A percentile compares a stretch with the other conserved stretches of the same genome.
These are phyloP conservation scores for Speleostelium caveatum DNA, from an alignment of 78 protist species.

Conservation along the genomic window DNA sequence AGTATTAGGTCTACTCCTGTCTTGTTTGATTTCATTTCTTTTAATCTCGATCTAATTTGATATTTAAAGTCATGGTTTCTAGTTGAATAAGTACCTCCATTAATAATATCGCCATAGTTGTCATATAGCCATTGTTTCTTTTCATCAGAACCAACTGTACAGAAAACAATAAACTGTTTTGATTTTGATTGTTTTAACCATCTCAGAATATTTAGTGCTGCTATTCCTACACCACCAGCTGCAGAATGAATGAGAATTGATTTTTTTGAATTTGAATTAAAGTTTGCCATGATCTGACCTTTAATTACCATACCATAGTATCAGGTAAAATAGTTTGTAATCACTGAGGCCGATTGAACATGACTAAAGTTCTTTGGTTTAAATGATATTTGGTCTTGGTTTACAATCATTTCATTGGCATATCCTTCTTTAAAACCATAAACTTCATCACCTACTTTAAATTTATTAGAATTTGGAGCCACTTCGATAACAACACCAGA, in stretches of 20 bases:
- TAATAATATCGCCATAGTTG: conserved; percentile 17
- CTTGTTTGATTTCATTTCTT: conserved; percentile 5
- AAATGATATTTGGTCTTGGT: neutral
- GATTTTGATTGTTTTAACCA: neutral
- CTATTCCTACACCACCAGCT: conserved; percentile 1
- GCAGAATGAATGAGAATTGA: conserved; percentile 10
- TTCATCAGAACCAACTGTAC: conserved; percentile 29
- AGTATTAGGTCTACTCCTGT: conserved; percentile 71
- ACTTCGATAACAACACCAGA: conserved; percentile 39
- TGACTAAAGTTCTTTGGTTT: conserved; percentile 13
- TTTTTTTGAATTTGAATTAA: neutral
- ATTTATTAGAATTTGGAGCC: neutral
- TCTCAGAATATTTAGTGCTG: conserved; percentile 10
- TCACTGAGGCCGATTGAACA: conserved; percentile 39
- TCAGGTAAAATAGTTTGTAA: neutral
- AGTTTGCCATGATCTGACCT: neutral
- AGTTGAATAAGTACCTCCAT: neutral
- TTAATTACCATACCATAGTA: neutral
- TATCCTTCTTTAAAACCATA: conserved; percentile 9
- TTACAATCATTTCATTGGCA: neutral
- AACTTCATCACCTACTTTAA: conserved; percentile 54
- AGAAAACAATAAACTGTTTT: neutral
- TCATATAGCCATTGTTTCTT: conserved; percentile 17
- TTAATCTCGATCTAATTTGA: neutral
- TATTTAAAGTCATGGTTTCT: neutral